Evolutionary conservation across 2,329 filamentous ascomycete genomes (phyloP).

Genomic region (Teratosphaeria viscida): DNA sequence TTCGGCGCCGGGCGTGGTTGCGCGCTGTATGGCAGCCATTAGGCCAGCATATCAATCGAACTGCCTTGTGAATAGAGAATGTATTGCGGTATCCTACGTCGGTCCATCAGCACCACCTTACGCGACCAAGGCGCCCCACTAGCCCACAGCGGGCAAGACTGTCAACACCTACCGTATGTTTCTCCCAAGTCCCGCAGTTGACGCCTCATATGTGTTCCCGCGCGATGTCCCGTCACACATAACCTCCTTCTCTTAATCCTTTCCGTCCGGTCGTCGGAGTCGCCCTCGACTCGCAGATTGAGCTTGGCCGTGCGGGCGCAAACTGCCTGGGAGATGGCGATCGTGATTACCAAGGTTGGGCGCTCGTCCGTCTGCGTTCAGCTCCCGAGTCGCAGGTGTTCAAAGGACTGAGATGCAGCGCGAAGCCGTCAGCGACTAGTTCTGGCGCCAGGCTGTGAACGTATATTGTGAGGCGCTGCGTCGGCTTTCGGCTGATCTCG

Average conservation of each 20-base stretch:
- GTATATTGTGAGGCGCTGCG: too few species aligned
- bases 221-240: not conserved
- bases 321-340: not conserved
- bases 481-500: too few species aligned
- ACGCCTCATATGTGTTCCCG: not conserved
- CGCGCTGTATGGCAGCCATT: constrained; percentile 36
- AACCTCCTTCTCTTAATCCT: not conserved
- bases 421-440: not conserved
- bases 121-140: not conserved
- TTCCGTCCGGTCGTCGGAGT: not conserved
- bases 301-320: not conserved
- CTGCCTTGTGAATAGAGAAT: not conserved
- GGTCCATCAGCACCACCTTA: not conserved
- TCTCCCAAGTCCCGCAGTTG: not conserved
- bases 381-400: not conserved
- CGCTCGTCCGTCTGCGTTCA: not conserved
- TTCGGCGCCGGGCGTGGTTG: constrained; percentile 33
- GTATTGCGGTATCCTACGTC: not conserved
- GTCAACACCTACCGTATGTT: not conserved
- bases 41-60: constrained; percentile 12
- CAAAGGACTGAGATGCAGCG: not conserved
- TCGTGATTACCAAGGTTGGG: not conserved
- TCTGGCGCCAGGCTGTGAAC: not conserved
- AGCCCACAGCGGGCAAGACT: not conserved
- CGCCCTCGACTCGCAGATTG: not conserved